phyloP scores from a whole-genome alignment of 75 land plant genomes.

The Adiantum capillusveneris region DNA sequence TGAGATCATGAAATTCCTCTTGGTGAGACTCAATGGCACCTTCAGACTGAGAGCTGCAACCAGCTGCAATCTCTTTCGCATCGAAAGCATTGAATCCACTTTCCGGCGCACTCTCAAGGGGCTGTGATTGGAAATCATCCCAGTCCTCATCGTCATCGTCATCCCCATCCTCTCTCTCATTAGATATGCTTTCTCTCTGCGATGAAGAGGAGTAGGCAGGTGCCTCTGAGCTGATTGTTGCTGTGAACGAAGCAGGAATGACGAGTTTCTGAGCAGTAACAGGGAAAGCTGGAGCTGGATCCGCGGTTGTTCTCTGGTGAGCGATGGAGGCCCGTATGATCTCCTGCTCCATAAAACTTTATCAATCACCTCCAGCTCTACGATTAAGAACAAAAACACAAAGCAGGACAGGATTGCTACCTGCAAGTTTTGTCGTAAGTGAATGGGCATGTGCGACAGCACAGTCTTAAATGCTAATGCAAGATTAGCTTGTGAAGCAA shows the following conservation, averaged over 20 bases:
- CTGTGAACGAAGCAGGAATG: conserved; percentile 16
- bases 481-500: conserved; percentile 70
- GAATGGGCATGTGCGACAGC: conserved; percentile 55
- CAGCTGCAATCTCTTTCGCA: too few relatives aligned
- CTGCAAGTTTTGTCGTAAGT: conserved; percentile 72
- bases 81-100: too few relatives aligned
- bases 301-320: conserved; percentile 25
- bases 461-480: conserved; percentile 60
- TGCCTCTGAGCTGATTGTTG: too few relatives aligned
- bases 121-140: conserved; percentile 31
- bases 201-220: conserved; percentile 10
- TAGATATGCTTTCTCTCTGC: conserved; percentile 2
- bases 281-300: conserved; percentile 9
- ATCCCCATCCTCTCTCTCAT: conserved; percentile 26
- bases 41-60: too few relatives aligned
- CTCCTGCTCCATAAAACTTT: conserved; percentile 31
- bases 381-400: background rate
- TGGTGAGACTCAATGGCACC: too few relatives aligned
- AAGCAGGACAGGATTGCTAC: conserved; percentile 16
- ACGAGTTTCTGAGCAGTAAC: conserved; percentile 32
- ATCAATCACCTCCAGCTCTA: background rate
- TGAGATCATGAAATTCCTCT: too few relatives aligned
- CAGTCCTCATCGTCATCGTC: conserved; percentile 71
- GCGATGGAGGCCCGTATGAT: conserved; percentile 64
- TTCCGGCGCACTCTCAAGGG: background rate